These are phyloP conservation scores for Aspergillus hortae DNA, from an alignment of 2,329 filamentous ascomycete species.

Conservation along the genomic window DNA sequence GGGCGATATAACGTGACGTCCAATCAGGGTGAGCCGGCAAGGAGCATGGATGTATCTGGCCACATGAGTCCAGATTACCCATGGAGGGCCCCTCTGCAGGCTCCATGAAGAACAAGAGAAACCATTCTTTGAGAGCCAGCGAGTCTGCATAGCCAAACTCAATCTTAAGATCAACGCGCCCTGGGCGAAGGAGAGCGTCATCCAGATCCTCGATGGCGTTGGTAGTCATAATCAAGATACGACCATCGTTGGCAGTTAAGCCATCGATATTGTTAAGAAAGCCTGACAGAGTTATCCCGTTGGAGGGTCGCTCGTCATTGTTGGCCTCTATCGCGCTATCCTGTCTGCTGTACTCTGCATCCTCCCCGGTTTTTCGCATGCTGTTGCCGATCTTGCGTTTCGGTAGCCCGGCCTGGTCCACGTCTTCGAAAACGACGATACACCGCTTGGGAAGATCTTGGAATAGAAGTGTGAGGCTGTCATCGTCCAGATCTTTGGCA, in stretches of 20 bases:
- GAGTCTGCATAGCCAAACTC: slow-evolving; percentile 43
- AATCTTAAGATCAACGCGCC: slow-evolving; percentile 68
- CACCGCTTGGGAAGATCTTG: slow-evolving; percentile 40
- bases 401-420: slow-evolving; percentile 58
- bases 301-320: slow-evolving; percentile 21
- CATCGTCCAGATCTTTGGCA: slow-evolving; percentile 57
- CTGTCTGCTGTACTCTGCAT: neutral
- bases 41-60: neutral
- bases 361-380: slow-evolving; percentile 6
- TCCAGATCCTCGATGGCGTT: slow-evolving; percentile 72
- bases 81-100: slow-evolving; percentile 3
- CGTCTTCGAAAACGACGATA: slow-evolving; percentile 57
- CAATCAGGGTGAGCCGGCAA: neutral
- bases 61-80: neutral
- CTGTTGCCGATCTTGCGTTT: slow-evolving; percentile 4
- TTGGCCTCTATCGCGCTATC: slow-evolving; percentile 3
- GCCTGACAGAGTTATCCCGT: slow-evolving; percentile 66
- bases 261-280: slow-evolving; percentile 81
- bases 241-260: slow-evolving; percentile 74
- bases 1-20: neutral
- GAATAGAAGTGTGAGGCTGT: slow-evolving; percentile 57
- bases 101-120: slow-evolving; percentile 4
- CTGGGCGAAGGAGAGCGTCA: slow-evolving; percentile 68
- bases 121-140: slow-evolving; percentile 1
- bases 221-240: slow-evolving; percentile 78